Percentiles rank a stretch among this genome's conserved stretches.
These are phyloP conservation scores for Sarocladiaceae sp. DNA, from an alignment of 2,329 filamentous ascomycete species.

Conservation along the genomic window DNA sequence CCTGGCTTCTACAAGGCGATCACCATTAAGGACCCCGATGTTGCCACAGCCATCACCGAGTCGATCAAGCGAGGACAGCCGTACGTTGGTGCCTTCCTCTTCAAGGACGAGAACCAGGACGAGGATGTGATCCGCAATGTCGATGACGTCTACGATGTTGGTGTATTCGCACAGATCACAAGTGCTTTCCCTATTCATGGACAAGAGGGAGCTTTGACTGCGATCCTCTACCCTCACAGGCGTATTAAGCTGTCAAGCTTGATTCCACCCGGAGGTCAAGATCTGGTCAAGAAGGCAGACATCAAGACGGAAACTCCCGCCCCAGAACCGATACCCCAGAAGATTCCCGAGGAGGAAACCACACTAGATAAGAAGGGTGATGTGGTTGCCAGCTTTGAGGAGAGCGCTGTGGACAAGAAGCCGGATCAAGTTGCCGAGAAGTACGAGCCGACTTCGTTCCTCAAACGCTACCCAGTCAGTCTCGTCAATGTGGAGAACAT, in stretches of 20 bases:
- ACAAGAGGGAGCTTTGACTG: constrained; percentile 80
- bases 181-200: constrained; percentile 90
- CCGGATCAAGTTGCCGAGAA: constrained; percentile 45
- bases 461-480: constrained; percentile 88
- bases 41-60: constrained; percentile 87
- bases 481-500: constrained; percentile 95
- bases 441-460: constrained; percentile 86
- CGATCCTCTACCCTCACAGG: constrained; percentile 92
- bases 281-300: constrained; percentile 47
- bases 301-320: constrained; percentile 42
- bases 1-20: constrained; percentile 99
- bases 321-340: constrained; percentile 57
- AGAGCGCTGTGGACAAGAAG: constrained; percentile 62
- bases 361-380: constrained; percentile 75
- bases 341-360: constrained; percentile 47
- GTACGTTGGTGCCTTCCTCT: constrained; percentile 93
- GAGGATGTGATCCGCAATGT: constrained; percentile 88
- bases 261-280: constrained; percentile 56
- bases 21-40: constrained; percentile 89
- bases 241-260: constrained; percentile 86
- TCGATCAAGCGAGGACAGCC: constrained; percentile 96
- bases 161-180: constrained; percentile 96
- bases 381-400: constrained; percentile 95
- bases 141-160: constrained; percentile 91
- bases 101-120: constrained; percentile 94